A percentile compares a stretch with the other conserved stretches of the same genome.
These are phyloP conservation scores for Rehmannia glutinosa DNA, from an alignment of 257 asterid genomes.

Conservation along the genomic window DNA sequence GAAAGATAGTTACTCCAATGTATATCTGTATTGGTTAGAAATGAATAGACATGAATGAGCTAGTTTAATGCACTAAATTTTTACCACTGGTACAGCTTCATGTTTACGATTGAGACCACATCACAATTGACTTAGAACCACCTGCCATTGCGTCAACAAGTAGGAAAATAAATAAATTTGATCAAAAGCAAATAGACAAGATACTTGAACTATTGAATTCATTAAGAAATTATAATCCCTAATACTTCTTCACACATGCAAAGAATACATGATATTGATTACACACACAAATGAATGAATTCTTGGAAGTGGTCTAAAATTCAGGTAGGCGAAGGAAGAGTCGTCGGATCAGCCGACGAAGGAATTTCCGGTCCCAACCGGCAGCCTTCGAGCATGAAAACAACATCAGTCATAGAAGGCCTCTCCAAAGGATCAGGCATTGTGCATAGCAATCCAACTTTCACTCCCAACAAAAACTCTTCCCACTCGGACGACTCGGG, in stretches of 20 bases:
- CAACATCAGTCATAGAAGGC: conserved; percentile 67
- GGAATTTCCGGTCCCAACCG: conserved; percentile 64
- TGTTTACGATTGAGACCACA: too few relatives aligned
- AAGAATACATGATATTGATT: conserved; percentile 25
- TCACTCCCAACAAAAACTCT: conserved; percentile 66
- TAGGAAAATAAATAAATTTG: background rate
- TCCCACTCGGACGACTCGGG: conserved; percentile 89
- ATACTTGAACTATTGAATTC: background rate
- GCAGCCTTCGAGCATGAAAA: conserved; percentile 83
- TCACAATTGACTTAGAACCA: too few relatives aligned
- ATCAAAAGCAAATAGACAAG: background rate
- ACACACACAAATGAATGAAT: conserved; percentile 9
- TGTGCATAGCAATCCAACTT: conserved; percentile 77
- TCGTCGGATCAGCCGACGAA: conserved; percentile 71
- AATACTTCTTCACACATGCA: conserved; percentile 18
- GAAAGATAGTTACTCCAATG: too few relatives aligned
- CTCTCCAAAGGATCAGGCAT: conserved; percentile 67
- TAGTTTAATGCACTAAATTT: background rate
- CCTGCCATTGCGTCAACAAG: background rate
- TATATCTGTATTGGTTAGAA: background rate
- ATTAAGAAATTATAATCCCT: background rate
- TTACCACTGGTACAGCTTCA: too few relatives aligned
- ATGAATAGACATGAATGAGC: background rate
- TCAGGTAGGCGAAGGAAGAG: conserved; percentile 52
- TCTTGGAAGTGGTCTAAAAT: background rate